These are phyloP conservation scores for Talaromyces piceae DNA, from an alignment of 2,329 filamentous ascomycete species.

Conservation along the genomic window DNA sequence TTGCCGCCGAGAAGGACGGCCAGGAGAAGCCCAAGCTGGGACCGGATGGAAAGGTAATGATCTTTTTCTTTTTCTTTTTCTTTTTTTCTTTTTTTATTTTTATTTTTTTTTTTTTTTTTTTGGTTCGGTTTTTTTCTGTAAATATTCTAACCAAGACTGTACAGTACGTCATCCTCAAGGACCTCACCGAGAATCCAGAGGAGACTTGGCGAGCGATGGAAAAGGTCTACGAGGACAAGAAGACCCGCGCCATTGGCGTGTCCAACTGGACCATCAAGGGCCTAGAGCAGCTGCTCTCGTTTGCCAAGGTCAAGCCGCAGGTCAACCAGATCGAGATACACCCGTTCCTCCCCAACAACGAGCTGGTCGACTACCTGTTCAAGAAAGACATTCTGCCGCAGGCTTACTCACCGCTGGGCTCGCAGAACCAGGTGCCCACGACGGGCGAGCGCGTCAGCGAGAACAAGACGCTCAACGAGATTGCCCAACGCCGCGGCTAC, in stretches of 20 bases:
- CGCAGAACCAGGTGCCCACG: slow-evolving; percentile 60
- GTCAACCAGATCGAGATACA: slow-evolving; percentile 42
- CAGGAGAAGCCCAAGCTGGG: slow-evolving; percentile 43
- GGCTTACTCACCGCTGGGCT: slow-evolving; percentile 46
- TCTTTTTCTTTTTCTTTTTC: not conserved
- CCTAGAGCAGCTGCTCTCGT: slow-evolving; percentile 39
- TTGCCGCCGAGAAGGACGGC: slow-evolving; percentile 44
- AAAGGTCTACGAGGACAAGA: slow-evolving; percentile 51
- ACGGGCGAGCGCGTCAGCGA: slow-evolving; percentile 60
- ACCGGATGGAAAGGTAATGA: slow-evolving; percentile 47
- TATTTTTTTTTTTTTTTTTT: not conserved
- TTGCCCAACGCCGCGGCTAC: slow-evolving; percentile 52
- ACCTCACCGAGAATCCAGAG: slow-evolving; percentile 57
- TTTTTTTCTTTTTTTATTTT: not conserved
- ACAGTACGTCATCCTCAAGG: slow-evolving; percentile 56
- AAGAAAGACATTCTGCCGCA: slow-evolving; percentile 33
- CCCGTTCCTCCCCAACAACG: slow-evolving; percentile 41
- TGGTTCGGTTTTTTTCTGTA: too few species aligned
- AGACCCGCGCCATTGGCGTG: slow-evolving; percentile 64
- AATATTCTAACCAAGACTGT: not conserved
- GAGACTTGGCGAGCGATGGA: slow-evolving; percentile 62
- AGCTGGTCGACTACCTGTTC: slow-evolving; percentile 37
- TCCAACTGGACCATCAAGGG: slow-evolving; percentile 62
- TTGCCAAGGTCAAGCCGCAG: slow-evolving; percentile 36
- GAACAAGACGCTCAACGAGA: slow-evolving; percentile 51